Evolutionary conservation across 179 eudicot genomes (phyloP).

Genomic region (Patellifolia procumbens): DNA sequence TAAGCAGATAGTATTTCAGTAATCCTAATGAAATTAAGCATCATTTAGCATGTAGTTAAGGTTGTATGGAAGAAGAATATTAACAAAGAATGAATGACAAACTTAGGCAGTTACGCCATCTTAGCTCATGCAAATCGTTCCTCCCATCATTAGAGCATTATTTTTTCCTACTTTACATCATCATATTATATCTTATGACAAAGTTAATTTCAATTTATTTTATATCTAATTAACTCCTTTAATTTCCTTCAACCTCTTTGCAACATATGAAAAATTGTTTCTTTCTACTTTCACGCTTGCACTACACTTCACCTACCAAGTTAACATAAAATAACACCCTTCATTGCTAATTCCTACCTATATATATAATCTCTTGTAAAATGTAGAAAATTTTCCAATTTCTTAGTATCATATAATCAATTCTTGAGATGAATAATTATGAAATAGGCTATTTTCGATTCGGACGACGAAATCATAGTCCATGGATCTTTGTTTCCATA

Average conservation of each 20-base stretch:
- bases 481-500: slow-evolving; percentile 32
- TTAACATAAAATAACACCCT: slow-evolving; percentile 32
- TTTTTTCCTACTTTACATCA: not conserved
- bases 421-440: slow-evolving; percentile 4
- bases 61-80: slow-evolving; percentile 12
- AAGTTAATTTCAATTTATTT: not conserved
- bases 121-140: slow-evolving; percentile 62
- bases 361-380: not conserved
- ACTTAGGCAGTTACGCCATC: slow-evolving; percentile 50
- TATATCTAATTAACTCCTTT: not conserved
- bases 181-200: not conserved
- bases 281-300: slow-evolving; percentile 51
- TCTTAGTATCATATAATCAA: not conserved
- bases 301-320: slow-evolving; percentile 70
- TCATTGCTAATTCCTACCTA: slow-evolving; percentile 17
- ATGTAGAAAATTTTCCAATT: not conserved
- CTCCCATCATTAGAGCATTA: slow-evolving; percentile 32
- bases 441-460: not conserved
- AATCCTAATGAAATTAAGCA: too few relatives aligned
- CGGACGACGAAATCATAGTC: too few relatives aligned
- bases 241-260: not conserved
- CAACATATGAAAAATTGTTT: slow-evolving; percentile 1
- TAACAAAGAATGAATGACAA: slow-evolving; percentile 24
- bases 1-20: too few relatives aligned
- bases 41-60: slow-evolving; percentile 34